Percentiles rank a stretch among this genome's conserved stretches.
phyloP scores from a whole-genome alignment of 164 flowering plant species.

The Piper betle region DNA sequence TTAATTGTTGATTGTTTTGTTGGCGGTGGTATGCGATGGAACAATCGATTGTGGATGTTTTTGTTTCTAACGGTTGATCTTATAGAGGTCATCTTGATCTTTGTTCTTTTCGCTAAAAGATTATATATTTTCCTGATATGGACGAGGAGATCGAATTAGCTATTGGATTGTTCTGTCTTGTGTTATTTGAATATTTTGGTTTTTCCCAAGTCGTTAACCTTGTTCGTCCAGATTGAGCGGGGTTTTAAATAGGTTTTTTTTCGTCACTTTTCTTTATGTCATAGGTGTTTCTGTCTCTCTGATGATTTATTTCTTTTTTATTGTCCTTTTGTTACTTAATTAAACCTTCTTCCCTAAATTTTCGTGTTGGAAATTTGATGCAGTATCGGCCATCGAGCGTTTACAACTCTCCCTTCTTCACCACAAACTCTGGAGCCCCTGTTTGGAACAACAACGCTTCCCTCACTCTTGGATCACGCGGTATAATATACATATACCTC shows the following conservation, averaged over 20 bases:
- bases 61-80: background rate
- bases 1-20: background rate
- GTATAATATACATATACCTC: constrained; percentile 15
- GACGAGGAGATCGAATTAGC: background rate
- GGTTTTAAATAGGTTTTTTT: background rate
- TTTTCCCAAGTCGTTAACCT: background rate
- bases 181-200: background rate
- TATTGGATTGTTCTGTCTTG: background rate
- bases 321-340: too few relatives aligned
- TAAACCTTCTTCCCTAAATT: background rate
- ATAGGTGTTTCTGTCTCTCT: background rate
- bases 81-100: background rate
- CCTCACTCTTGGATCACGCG: constrained; percentile 67
- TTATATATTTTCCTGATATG: background rate
- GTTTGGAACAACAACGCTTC: constrained; percentile 77
- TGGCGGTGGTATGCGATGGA: too few relatives aligned
- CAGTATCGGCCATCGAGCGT: constrained; percentile 74
- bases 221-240: background rate
- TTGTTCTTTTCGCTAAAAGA: background rate
- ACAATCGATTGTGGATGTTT: background rate
- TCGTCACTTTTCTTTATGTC: background rate
- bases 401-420: constrained; percentile 46
- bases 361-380: constrained; percentile 5
- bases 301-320: too few relatives aligned
- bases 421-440: constrained; percentile 73